Evolutionary conservation across 371 early-diverging fungal genomes (phyloP).

Genomic region (Mortierella polycephala): DNA sequence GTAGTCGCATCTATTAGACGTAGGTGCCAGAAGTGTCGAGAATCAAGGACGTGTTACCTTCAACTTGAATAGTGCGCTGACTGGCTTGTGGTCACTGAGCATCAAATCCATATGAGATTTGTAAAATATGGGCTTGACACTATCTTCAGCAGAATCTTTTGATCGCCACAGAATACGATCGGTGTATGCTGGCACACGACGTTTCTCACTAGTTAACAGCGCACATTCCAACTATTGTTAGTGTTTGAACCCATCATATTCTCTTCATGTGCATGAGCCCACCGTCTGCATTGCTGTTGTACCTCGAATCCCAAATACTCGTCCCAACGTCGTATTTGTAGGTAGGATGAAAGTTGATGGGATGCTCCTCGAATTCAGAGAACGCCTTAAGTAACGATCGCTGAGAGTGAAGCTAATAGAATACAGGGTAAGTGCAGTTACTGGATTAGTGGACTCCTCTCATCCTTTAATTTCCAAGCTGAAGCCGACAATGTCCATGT

Average conservation of each 20-base stretch:
- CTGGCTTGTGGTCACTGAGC: slow-evolving; percentile 95
- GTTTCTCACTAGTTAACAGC: slow-evolving; percentile 71
- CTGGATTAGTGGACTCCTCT: no score
- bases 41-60: slow-evolving; percentile 42
- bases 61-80: slow-evolving; percentile 73
- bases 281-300: not conserved
- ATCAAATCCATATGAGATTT: slow-evolving; percentile 70
- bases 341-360: slow-evolving; percentile 86
- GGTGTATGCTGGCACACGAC: slow-evolving; percentile 91
- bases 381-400: slow-evolving; percentile 62
- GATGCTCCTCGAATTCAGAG: slow-evolving; percentile 83
- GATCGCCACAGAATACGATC: slow-evolving; percentile 92
- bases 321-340: slow-evolving; percentile 95
- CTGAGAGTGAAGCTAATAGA: slow-evolving; percentile 36
- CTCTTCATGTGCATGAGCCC: not conserved
- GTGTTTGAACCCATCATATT: not conserved
- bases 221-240: no score
- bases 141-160: slow-evolving; percentile 31
- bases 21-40: no score
- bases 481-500: not conserved
- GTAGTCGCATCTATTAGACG: no score
- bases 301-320: slow-evolving; percentile 84
- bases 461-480: not conserved
- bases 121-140: slow-evolving; percentile 64
- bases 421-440: not conserved